Percentiles rank a stretch among this genome's conserved stretches.
These are phyloP conservation scores for Pisolithus orientalis DNA, from an alignment of 768 basidiomycete genomes.

Conservation along the genomic window DNA sequence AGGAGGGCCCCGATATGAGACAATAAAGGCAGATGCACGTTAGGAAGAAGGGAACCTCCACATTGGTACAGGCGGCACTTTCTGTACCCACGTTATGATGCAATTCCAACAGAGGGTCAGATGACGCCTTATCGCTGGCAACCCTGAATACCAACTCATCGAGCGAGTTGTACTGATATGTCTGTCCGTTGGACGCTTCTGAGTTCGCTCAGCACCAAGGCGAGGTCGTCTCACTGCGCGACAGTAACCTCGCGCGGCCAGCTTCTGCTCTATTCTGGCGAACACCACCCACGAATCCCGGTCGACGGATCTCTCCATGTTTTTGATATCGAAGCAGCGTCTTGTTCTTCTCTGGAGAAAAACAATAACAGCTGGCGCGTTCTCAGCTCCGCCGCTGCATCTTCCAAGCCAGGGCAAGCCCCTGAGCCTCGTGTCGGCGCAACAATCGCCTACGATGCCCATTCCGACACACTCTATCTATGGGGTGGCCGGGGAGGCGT, in stretches of 20 bases:
- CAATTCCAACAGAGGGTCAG: not conserved
- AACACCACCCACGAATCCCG: conserved; percentile 36
- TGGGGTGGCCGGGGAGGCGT: conserved; percentile 43
- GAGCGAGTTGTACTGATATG: conserved; percentile 5
- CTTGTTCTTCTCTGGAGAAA: not conserved
- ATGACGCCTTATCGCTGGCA: not conserved
- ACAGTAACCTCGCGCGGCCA: conserved; percentile 21
- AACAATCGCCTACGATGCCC: conserved; percentile 13
- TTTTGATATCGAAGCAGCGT: conserved; percentile 14
- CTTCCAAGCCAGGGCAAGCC: not conserved
- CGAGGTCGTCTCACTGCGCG: conserved; percentile 40
- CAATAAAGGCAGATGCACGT: conserved; percentile 5
- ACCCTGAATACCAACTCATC: not conserved
- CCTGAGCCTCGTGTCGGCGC: conserved; percentile 21
- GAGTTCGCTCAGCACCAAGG: conserved; percentile 10
- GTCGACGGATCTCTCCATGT: conserved; percentile 30
- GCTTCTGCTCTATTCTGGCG: conserved; percentile 38
- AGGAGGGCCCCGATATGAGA: conserved; percentile 1
- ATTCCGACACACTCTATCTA: conserved; percentile 26
- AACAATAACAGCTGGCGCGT: conserved; percentile 11
- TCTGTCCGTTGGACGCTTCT: conserved; percentile 26
- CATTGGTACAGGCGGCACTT: not conserved
- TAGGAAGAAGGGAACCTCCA: conserved; percentile 7
- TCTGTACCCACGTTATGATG: not conserved
- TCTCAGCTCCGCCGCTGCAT: conserved; percentile 17